Conservation (phyloP, 176 grass and related monocot genomes). For the Paspalum notatum region DNA sequence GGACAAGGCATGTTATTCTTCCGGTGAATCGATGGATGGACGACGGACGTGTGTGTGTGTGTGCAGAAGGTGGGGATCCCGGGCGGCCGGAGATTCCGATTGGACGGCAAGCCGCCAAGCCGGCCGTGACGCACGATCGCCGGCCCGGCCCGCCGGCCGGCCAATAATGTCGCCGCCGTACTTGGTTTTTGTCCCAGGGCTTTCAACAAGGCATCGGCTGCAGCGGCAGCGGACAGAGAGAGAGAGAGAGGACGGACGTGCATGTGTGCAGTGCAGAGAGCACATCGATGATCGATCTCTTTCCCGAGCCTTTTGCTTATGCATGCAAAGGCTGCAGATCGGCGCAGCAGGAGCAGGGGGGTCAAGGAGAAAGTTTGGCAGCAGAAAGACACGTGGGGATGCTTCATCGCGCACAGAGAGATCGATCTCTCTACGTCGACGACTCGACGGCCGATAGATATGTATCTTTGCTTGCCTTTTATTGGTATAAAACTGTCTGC, state of each 20-base stretch:
- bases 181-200: constrained; percentile 39
- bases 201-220: constrained; percentile 41
- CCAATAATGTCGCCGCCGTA: constrained; percentile 1
- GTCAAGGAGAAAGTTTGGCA: neutral
- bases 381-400: neutral
- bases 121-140: neutral
- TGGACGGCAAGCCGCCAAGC: constrained; percentile 24
- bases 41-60: neutral
- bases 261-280: neutral
- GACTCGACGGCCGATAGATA: neutral
- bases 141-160: no score
- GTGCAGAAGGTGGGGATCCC: neutral
- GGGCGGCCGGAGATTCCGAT: constrained; percentile 10
- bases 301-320: constrained; percentile 38
- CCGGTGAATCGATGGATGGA: neutral
- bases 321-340: constrained; percentile 40
- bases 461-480: no score
- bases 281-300: neutral
- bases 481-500: no score
- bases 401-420: neutral
- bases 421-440: neutral
- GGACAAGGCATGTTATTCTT: no score
- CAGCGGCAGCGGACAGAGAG: neutral
- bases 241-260: neutral
- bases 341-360: neutral